phyloP scores from a whole-genome alignment of 129 eudicot genomes.

The Sambucus nigra region DNA sequence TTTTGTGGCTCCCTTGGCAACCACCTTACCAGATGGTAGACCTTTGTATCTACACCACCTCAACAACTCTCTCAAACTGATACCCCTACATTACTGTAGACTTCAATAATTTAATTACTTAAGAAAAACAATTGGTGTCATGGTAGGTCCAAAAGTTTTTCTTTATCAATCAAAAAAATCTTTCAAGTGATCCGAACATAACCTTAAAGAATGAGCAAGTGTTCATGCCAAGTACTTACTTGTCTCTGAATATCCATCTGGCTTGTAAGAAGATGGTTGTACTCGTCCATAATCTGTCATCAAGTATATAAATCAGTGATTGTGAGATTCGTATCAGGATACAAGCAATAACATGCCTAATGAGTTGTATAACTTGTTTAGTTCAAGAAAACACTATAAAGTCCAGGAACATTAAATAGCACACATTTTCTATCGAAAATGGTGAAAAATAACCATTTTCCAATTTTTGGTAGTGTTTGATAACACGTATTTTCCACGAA shows the following conservation, averaged over 20 bases:
- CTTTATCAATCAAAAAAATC: background rate
- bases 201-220: background rate
- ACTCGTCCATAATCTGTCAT: slow-evolving; percentile 66
- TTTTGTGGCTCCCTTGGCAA: too few species aligned
- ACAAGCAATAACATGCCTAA: slow-evolving; percentile 4
- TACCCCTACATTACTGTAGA: background rate
- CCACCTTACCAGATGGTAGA: background rate
- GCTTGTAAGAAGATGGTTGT: slow-evolving; percentile 83
- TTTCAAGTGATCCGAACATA: too few species aligned
- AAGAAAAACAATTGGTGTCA: background rate
- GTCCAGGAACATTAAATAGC: background rate
- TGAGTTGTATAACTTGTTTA: background rate
- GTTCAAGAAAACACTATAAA: background rate
- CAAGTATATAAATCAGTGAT: slow-evolving; percentile 6
- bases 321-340: background rate
- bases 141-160: background rate
- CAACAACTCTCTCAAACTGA: background rate
- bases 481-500: too few species aligned
- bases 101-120: background rate
- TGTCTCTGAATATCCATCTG: slow-evolving; percentile 86
- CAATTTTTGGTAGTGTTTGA: too few species aligned
- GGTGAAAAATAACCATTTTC: background rate
- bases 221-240: slow-evolving; percentile 33
- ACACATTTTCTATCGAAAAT: background rate
- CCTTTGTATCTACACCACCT: background rate